Conservation (phyloP, 164 flowering plant genomes). For the Nelumbo lutea region DNA sequence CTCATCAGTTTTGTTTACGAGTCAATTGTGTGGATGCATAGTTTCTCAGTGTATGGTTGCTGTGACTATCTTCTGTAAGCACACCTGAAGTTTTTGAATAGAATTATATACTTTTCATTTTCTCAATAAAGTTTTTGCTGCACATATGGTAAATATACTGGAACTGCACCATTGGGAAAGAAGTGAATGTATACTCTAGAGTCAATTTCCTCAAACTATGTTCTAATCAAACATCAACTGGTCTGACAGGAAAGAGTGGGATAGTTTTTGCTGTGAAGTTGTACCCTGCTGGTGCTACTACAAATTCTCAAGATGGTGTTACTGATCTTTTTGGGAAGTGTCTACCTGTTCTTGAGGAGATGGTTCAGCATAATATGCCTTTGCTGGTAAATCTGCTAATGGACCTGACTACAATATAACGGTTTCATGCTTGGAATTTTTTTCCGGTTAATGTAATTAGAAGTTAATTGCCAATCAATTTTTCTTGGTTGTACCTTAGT, state of each 20-base stretch:
- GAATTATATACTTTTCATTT: not conserved
- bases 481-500: no score
- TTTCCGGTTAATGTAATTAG: no score
- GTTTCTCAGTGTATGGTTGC: no score
- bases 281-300: slow-evolving; percentile 99
- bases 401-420: not conserved
- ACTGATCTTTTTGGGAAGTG: slow-evolving; percentile 92
- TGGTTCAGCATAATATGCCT: slow-evolving; percentile 89
- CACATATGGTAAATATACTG: not conserved
- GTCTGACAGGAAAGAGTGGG: slow-evolving; percentile 72
- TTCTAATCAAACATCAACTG: slow-evolving; percentile 1
- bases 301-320: slow-evolving; percentile 98
- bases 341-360: slow-evolving; percentile 82
- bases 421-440: not conserved
- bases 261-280: slow-evolving; percentile 79
- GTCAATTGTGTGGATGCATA: no score
- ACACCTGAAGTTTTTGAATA: no score
- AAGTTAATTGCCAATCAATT: no score
- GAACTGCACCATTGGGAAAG: not conserved
- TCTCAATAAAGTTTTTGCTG: not conserved
- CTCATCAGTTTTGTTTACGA: no score
- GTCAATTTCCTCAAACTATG: not conserved
- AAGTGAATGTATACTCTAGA: not conserved
- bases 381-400: slow-evolving; percentile 50
- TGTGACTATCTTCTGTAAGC: no score